phyloP scores from a whole-genome alignment of 192 early-diverging fungal genomes.

The Cladochytrium replicatum region DNA sequence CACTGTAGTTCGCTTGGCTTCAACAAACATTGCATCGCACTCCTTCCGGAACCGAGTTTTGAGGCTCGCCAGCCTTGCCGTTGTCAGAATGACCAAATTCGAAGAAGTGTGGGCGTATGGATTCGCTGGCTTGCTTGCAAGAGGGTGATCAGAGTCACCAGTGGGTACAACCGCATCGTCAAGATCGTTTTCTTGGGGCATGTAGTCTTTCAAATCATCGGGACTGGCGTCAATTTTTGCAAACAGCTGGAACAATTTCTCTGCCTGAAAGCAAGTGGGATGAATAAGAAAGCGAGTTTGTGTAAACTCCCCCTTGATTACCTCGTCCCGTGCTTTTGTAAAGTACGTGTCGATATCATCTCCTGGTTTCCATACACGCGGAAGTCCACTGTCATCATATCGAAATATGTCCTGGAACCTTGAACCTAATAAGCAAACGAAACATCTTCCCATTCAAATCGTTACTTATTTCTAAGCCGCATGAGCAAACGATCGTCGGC shows the following conservation, averaged over 20 bases:
- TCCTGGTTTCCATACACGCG: slow-evolving; percentile 86
- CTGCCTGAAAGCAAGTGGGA: slow-evolving; percentile 33
- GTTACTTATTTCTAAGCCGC: slow-evolving; percentile 52
- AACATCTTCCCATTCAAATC: neutral
- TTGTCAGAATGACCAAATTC: slow-evolving; percentile 25
- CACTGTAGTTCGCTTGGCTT: slow-evolving; percentile 93
- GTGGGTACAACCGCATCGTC: neutral
- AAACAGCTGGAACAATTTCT: slow-evolving; percentile 57
- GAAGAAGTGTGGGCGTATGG: no score
- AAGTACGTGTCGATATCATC: slow-evolving; percentile 93
- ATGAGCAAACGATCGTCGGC: slow-evolving; percentile 74
- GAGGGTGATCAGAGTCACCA: neutral
- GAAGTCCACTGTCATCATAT: slow-evolving; percentile 87
- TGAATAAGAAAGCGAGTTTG: neutral
- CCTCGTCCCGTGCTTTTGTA: slow-evolving; percentile 48
- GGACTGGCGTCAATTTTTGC: slow-evolving; percentile 57
- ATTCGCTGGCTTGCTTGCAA: no score
- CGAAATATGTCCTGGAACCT: slow-evolving; percentile 86
- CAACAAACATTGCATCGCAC: slow-evolving; percentile 82
- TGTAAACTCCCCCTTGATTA: neutral
- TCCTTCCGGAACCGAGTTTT: slow-evolving; percentile 76
- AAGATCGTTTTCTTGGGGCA: neutral
- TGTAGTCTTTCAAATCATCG: neutral
- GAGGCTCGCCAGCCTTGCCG: slow-evolving; percentile 37
- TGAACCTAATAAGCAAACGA: neutral